Percentiles rank a stretch among this genome's conserved stretches.
phyloP scores from a whole-genome alignment of 495 filamentous ascomycete genomes.

The Aspergillus mulundensis region DNA sequence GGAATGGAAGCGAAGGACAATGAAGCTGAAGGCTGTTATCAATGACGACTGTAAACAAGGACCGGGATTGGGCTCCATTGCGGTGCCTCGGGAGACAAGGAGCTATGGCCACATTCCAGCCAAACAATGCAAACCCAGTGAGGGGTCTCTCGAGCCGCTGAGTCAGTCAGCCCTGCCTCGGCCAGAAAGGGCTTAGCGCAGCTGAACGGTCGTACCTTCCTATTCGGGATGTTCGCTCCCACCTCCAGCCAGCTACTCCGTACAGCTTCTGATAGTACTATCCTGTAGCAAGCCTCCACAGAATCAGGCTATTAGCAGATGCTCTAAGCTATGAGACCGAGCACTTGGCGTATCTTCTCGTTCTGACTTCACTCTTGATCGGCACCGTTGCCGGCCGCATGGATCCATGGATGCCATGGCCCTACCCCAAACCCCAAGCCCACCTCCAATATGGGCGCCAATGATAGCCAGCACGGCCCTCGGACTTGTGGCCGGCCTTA shows the following conservation, averaged over 20 bases:
- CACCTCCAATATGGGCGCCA: neutral
- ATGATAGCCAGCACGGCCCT: neutral
- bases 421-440: neutral
- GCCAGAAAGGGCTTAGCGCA: neutral
- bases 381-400: slow-evolving; percentile 7
- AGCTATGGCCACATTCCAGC: neutral
- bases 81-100: neutral
- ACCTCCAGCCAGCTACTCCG: neutral
- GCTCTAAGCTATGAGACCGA: neutral
- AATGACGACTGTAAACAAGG: neutral
- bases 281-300: neutral
- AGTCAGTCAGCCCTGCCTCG: neutral
- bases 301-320: neutral
- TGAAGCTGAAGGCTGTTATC: neutral
- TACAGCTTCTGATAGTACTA: too few relatives aligned
- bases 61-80: neutral
- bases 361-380: too few relatives aligned
- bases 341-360: too few relatives aligned
- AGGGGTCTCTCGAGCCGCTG: neutral
- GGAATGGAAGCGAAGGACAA: neutral
- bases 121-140: neutral
- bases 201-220: neutral
- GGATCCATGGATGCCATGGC: neutral
- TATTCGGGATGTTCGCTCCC: neutral
- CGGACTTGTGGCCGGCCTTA: slow-evolving; percentile 11